Evolutionary conservation across 352 stramenopile genomes (phyloP), one percentile per base, ranked within the genome.

Genomic region (Peronospora farinosa): DNA sequence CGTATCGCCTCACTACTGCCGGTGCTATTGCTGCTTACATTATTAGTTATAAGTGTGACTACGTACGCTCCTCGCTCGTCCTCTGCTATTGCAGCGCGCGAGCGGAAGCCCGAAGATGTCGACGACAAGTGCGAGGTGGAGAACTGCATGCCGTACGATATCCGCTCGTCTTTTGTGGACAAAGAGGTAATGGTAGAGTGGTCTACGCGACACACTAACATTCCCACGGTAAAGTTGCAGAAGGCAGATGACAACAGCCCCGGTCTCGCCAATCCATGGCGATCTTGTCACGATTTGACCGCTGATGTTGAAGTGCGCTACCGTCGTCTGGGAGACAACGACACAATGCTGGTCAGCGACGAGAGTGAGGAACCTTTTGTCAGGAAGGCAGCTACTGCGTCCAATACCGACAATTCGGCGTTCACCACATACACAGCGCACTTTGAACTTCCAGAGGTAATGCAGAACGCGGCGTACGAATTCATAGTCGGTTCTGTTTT

Each of bases 61-160:
- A 23, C 5, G 13, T 39, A 39, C n/a, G 33, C 47, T 41, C 38
- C 42, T 1, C 45, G 32, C 1, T 48, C 47, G 12, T 51, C 53
- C 6, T 39, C 53, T 15, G 45, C 50, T 23, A 39, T 67, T 23
- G 38, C 51, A 12, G 53, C 50, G 8, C 53, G 71, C n/a, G 55
- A 67, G 2, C 44, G 61, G 32, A 66, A 86, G 13, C 64, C 68
- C 17, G 73, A 80, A 12, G 69, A 73, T 41, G 50, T 67, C 32
- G 54, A 65, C 30, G 75, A 82, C 37, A 85, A 89, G 72, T 72
- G 72, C 54, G 73, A 88, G 58, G 67, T 92, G 40, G 81, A 92
- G 57, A 92, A 92, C 65, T 92, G 81, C 57, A 76, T 88, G 51
- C 81, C 78, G 8, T 84, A 84, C 60, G 71, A 87, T 60, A 83